Base-by-base conservation (phyloP, 2,329 filamentous ascomycete species). In the Ophiostoma sp. region DNA sequence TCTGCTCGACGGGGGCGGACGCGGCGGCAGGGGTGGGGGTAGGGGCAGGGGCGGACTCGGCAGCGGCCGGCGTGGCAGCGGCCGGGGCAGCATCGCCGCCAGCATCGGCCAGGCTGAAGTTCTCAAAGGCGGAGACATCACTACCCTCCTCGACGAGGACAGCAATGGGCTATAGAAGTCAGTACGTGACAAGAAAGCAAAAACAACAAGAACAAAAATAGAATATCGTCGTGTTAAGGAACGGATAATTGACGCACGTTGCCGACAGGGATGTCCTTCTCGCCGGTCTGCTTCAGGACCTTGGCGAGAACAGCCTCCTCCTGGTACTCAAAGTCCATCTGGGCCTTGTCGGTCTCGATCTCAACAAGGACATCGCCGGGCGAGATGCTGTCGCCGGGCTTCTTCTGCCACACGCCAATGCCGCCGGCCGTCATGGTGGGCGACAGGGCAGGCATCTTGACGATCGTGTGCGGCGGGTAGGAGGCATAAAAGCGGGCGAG, bases 341-440 rank as follows among this genome's bases (percentile, higher is more conserved):
- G 91, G 68, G 92, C 92, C 83, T 96, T 96, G 79, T 96, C 92
- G 69, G 92, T 96, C 81, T 96, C 92, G 77, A 96, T 95, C 80
- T 96, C 92, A 70, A 96, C 87, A 66, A 96, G 84, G 44, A 99
- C 95, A 78, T 99, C 95, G 78, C 95, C 95, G 66, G 96, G 93
- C 69, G 87, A 83, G 79, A 99, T 89, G 72, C 83, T 77, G 80
- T 99, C 95, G 77, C 95, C 95, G 73, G 88, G 85, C 84, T 97
- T 96, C 87, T 98, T 99, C 84, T 98, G 92, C 95, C 95, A 99
- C 72, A 88, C 83, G 75, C 95, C 96, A 80, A 99, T 96, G 83
- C 96, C 97, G 78, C 95, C 95, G 71, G 91, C 85, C 72, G 91
- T 93, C 95, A 99, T 99, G 75, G 95, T 99, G 68, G 95, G 95